Evolutionary conservation across 768 basidiomycete species (phyloP).

Genomic region (Amanita subjunquillea): DNA sequence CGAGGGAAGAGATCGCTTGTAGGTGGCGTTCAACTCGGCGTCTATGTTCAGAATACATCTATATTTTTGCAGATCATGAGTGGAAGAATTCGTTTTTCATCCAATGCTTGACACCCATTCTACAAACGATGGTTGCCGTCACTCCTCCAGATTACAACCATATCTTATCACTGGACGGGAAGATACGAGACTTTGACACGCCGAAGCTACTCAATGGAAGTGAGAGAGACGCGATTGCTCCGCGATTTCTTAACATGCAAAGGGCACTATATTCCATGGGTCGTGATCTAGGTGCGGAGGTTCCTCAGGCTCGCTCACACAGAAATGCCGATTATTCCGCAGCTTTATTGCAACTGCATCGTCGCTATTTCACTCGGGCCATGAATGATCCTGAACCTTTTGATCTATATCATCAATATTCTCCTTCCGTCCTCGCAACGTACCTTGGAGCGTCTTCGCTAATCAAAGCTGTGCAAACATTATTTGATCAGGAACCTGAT

Average conservation of each 20-base stretch:
- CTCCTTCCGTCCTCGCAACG: slow-evolving; percentile 63
- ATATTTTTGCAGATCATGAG: slow-evolving; percentile 41
- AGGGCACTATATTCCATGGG: slow-evolving; percentile 49
- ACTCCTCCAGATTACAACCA: slow-evolving; percentile 39
- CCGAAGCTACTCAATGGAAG: slow-evolving; percentile 40
- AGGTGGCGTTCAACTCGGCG: slow-evolving; percentile 15
- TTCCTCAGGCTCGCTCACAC: slow-evolving; percentile 1
- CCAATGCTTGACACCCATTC: slow-evolving; percentile 50
- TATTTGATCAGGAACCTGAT: slow-evolving; percentile 49
- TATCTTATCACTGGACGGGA: slow-evolving; percentile 42
- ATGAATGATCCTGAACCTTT: slow-evolving; percentile 44
- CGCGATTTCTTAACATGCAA: slow-evolving; percentile 55
- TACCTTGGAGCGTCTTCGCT: slow-evolving; percentile 50
- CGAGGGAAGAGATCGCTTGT: slow-evolving; percentile 43
- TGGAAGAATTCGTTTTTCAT: slow-evolving; percentile 65
- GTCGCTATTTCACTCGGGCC: slow-evolving; percentile 57
- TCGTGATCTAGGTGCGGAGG: slow-evolving; percentile 46
- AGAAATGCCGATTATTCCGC: slow-evolving; percentile 2
- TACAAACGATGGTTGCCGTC: slow-evolving; percentile 46
- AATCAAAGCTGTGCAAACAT: slow-evolving; percentile 42
- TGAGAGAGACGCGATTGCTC: slow-evolving; percentile 23
- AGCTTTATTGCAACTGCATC: slow-evolving; percentile 62
- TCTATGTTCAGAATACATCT: background rate
- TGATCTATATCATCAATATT: slow-evolving; percentile 49
- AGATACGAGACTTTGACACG: slow-evolving; percentile 43